Evolutionary conservation across 2,329 filamentous ascomycete genomes (phyloP), one percentile per base, ranked within the genome.

Genomic region (Colletotrichum paranaense): DNA sequence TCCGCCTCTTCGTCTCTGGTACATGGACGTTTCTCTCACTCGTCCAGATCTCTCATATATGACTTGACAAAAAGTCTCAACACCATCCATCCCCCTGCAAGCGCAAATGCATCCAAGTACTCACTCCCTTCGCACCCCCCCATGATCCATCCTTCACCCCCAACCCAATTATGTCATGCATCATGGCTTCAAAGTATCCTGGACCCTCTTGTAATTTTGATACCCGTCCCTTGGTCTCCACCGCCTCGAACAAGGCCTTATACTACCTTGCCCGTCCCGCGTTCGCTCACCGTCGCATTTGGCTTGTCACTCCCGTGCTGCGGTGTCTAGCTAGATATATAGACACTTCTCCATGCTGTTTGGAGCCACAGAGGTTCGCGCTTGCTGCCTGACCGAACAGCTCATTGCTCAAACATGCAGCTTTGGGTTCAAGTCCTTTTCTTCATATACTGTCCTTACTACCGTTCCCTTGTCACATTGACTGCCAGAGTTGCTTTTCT

Each of bases 141-240:
- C 38, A 66, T 68, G 67, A 70, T 62, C 26, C 60, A 12, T 63
- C 65, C 42, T 69, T 42, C 74, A 72, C 67, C 76, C 79, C 76
- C 77, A 72, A 75, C 76, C 73, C 76, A 84, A 85, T 85, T 85
- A 85, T 86, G 83, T 84, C 84, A 85, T 85, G 84, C 83, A 81
- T 81, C 81, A 79, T 79, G 77, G 77, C 73, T 79, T 79, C 77
- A 76, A 75, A 77, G 77, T 79, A 82, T 82, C 79, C 79, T 80
- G 76, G 80, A 77, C 77, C 80, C 77, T 81, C 79, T 76, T 79
- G 77, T 80, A 79, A 80, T 81, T 80, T 81, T 78, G 75, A 79
- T 76, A 75, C 76, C 75, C 66, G 68, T 73, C 76, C 75, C 62
- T 66, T 73, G 46, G 74, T 67, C 74, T 70, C 74, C 74, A 75